Evolutionary conservation across 2,329 filamentous ascomycete genomes (phyloP), one percentile per base, ranked within the genome.

Genomic region (Coniochaeta ligniaria): DNA sequence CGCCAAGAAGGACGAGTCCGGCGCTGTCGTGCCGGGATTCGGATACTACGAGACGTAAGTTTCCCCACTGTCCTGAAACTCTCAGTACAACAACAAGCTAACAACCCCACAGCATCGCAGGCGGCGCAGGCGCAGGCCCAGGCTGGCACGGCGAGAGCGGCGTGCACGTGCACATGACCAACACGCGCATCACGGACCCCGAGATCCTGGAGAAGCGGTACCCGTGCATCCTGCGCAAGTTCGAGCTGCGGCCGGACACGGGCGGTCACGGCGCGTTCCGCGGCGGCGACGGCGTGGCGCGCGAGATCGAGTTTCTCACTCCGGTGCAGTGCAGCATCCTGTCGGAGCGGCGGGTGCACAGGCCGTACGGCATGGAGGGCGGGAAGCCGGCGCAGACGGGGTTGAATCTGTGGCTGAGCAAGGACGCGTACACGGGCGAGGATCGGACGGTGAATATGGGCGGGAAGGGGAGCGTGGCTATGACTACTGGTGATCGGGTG

Each of bases 91-190:
- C n/a, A 3, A 41, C n/a, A 31, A 16, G 28, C 56, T 58, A 58
- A 59, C 57, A 47, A 5, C 6, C 14, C 6, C 41, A 22, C 26
- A 61, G 60, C 1, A 90, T 91, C 64, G 85, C 85, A 4, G 88
- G 88, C n/a, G 88, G 88, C 0, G 82, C 80, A 45, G 88, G 88
- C 22, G 88, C 88, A 1, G 87, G 87, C 0, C 80, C 83, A 0
- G 78, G 78, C 6, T 90, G 87, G 87, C 78, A 88, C 62, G 88
- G 88, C 24, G 86, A 86, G 2, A 82, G 75, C 26, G 87, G 85
- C 9, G 86, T 90, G 6, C 87, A 91, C 68, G 87, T 85, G 1
- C 87, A 90, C 70, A 90, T 90, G 87, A 91, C 88, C 1, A 91
- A 91, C 67, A 91, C 88, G 2, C 80, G 87, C 6, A 91, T 90